These are phyloP conservation scores for Fusarium floridanum DNA, from an alignment of 2,329 filamentous ascomycete genomes.

Conservation along the genomic window DNA sequence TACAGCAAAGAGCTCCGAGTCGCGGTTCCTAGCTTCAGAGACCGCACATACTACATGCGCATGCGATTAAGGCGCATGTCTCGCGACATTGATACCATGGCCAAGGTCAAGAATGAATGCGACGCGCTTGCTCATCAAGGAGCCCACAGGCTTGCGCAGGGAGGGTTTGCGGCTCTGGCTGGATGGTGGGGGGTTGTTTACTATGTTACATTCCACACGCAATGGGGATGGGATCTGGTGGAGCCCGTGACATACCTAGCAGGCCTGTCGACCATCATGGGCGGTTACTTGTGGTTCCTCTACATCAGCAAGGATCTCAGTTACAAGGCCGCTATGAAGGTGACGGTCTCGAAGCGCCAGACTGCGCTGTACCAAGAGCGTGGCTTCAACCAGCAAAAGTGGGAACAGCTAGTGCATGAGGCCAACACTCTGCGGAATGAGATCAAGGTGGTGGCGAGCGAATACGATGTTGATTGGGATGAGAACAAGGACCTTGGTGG, in stretches of 20 bases:
- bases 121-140: conserved; percentile 81
- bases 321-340: conserved; percentile 87
- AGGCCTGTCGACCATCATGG: conserved; percentile 87
- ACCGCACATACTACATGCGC: conserved; percentile 90
- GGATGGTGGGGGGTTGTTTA: conserved; percentile 89
- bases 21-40: conserved; percentile 86
- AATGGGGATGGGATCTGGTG: conserved; percentile 90
- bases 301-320: conserved; percentile 92
- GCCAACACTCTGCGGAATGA: conserved; percentile 82
- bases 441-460: conserved; percentile 82
- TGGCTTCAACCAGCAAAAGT: conserved; percentile 81
- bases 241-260: conserved; percentile 92
- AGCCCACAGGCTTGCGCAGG: conserved; percentile 83
- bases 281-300: conserved; percentile 92
- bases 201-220: conserved; percentile 76
- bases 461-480: conserved; percentile 94
- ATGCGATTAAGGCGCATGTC: conserved; percentile 80
- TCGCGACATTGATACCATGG: conserved; percentile 74
- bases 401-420: conserved; percentile 84
- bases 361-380: conserved; percentile 79
- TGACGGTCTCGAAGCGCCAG: conserved; percentile 85
- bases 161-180: conserved; percentile 79
- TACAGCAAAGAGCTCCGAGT: conserved; percentile 75
- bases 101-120: conserved; percentile 84
- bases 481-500: conserved; percentile 79